A percentile compares a stretch with the other conserved stretches of the same genome.
These are phyloP conservation scores for Aspergillus tamarii DNA, from an alignment of 2,329 filamentous ascomycete genomes.

Conservation along the genomic window DNA sequence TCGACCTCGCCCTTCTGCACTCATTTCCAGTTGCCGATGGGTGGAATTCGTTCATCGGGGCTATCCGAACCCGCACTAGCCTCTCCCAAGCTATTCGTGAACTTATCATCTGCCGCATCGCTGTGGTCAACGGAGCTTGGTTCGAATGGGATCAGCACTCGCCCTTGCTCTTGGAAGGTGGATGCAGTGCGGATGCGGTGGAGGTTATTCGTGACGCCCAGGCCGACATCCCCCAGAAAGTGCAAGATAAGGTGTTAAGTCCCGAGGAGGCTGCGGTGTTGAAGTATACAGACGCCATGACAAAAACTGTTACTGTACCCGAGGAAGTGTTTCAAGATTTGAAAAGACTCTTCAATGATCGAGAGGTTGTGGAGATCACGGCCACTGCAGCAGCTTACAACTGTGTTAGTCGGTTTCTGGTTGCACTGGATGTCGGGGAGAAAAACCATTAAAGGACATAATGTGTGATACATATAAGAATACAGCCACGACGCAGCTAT, in stretches of 20 bases:
- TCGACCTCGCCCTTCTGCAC: slow-evolving; percentile 59
- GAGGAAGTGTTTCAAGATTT: slow-evolving; percentile 70
- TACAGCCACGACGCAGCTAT: slow-evolving; percentile 1
- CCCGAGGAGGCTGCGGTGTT: slow-evolving; percentile 70
- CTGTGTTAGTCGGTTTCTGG: slow-evolving; percentile 80
- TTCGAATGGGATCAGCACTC: slow-evolving; percentile 85
- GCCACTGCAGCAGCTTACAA: slow-evolving; percentile 81
- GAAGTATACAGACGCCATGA: slow-evolving; percentile 82
- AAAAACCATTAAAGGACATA: slow-evolving; percentile 34
- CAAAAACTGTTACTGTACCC: slow-evolving; percentile 68
- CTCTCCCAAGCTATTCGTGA: slow-evolving; percentile 64
- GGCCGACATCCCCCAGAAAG: slow-evolving; percentile 31
- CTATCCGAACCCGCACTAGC: slow-evolving; percentile 58
- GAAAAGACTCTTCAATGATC: slow-evolving; percentile 65
- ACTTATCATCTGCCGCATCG: slow-evolving; percentile 78
- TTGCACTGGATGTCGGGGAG: slow-evolving; percentile 70
- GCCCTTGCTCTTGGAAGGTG: slow-evolving; percentile 66
- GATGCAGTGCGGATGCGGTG: slow-evolving; percentile 55
- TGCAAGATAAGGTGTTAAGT: slow-evolving; percentile 47
- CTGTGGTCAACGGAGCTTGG: slow-evolving; percentile 77
- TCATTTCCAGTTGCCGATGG: slow-evolving; percentile 60
- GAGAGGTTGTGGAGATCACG: slow-evolving; percentile 79
- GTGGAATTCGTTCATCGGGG: slow-evolving; percentile 61
- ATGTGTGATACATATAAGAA: neutral
- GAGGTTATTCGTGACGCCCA: slow-evolving; percentile 37